Conservation (phyloP, 805 yeast species). For the Myxozyma sirexii region DNA sequence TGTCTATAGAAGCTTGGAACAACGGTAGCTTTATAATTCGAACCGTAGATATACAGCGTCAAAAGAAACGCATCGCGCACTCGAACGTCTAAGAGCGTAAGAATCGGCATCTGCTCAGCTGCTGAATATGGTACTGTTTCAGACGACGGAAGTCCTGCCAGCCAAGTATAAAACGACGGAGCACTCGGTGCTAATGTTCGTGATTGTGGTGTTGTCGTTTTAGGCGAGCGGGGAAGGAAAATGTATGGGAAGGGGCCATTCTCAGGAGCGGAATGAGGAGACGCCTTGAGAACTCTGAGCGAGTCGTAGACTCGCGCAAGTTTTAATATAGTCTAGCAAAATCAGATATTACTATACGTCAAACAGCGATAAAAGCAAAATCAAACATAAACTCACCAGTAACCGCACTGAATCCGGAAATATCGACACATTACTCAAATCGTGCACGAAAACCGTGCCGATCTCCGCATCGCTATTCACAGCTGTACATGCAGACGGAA, state of each 20-base stretch:
- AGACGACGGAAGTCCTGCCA: not conserved
- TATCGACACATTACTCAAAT: conserved; percentile 4
- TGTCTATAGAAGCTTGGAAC: not conserved
- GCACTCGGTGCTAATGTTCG: not conserved
- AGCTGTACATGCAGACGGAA: not conserved
- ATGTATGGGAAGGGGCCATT: conserved; percentile 23
- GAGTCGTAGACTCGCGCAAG: conserved; percentile 4
- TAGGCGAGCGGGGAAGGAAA: conserved; percentile 5
- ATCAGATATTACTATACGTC: not conserved
- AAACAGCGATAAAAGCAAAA: not conserved
- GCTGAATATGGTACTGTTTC: not conserved
- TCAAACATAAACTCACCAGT: conserved; percentile 9
- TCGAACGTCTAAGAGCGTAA: conserved; percentile 14
- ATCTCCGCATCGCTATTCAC: not conserved
- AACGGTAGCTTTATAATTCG: conserved; percentile 8
- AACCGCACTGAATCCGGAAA: conserved; percentile 21
- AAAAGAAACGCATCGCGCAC: conserved; percentile 23
- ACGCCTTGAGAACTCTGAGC: conserved; percentile 4
- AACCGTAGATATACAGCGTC: conserved; percentile 14
- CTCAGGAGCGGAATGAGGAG: conserved; percentile 22
- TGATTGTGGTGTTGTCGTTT: not conserved
- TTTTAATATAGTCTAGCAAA: conserved; percentile 10
- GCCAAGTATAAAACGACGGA: not conserved
- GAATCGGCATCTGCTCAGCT: not conserved
- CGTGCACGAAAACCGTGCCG: conserved; percentile 22